Conservation (phyloP, 306 rosid species). For the Cicer bijugum region DNA sequence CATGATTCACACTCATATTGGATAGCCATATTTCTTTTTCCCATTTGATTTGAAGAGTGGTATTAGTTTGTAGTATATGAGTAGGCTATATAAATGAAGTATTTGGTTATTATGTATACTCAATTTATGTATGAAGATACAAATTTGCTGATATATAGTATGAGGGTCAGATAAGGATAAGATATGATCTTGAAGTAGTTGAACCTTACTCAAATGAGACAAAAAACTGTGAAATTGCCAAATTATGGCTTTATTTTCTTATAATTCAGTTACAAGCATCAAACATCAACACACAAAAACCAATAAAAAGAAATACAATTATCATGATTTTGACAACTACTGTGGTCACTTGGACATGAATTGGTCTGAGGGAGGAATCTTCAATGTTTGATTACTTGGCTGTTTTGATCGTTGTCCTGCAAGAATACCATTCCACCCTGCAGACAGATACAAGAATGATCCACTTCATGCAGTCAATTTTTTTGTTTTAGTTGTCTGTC, state of each 20-base stretch:
- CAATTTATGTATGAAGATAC: neutral
- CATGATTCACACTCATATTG: constrained; percentile 11
- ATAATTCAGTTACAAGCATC: constrained; percentile 29
- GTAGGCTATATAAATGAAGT: neutral
- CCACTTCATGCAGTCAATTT: neutral
- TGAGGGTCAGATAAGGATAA: no score
- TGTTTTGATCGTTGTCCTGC: constrained; percentile 49
- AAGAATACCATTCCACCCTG: constrained; percentile 74
- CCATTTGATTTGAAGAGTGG: neutral
- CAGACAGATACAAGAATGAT: neutral
- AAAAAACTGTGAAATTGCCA: neutral
- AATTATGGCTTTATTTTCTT: constrained; percentile 26
- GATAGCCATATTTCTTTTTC: neutral
- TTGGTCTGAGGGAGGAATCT: constrained; percentile 56
- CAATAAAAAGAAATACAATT: constrained; percentile 19
- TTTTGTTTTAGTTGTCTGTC: neutral
- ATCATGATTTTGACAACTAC: constrained; percentile 4
- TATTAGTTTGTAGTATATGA: neutral
- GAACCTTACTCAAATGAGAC: no score
- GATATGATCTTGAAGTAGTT: no score
- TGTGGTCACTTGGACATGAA: constrained; percentile 48
- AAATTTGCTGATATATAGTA: neutral
- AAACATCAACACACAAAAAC: constrained; percentile 16
- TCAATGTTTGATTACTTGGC: constrained; percentile 45
- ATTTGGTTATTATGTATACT: neutral